These are phyloP conservation scores for Royoungia palumana DNA, from an alignment of 768 basidiomycete genomes.

Conservation along the genomic window DNA sequence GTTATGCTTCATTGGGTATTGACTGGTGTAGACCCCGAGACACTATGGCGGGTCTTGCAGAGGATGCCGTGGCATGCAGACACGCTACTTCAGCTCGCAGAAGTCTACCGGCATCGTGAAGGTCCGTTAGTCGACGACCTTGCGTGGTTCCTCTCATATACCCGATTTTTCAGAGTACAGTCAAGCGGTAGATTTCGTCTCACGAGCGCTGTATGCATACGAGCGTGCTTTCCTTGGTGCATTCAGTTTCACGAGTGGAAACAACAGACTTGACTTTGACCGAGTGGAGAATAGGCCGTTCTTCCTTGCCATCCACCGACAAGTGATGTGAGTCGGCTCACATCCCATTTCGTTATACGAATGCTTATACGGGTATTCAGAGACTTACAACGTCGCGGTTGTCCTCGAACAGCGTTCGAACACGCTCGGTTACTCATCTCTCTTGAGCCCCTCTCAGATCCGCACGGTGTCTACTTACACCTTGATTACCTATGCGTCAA, in stretches of 20 bases:
- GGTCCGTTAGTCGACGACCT: conserved; percentile 42
- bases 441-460: conserved; percentile 84
- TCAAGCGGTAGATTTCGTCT: conserved; percentile 83
- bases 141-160: background rate
- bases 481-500: conserved; percentile 86
- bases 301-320: conserved; percentile 83
- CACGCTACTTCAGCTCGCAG: conserved; percentile 49
- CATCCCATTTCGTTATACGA: background rate
- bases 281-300: conserved; percentile 90
- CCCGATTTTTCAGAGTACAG: conserved; percentile 59
- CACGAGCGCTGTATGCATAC: conserved; percentile 90
- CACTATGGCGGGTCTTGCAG: conserved; percentile 71
- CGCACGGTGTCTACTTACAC: conserved; percentile 80
- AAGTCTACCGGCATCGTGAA: conserved; percentile 65
- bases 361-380: conserved; percentile 36
- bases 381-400: conserved; percentile 85
- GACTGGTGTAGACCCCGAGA: conserved; percentile 61
- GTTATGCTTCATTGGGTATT: background rate
- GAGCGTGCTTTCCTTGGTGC: conserved; percentile 86
- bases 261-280: conserved; percentile 85
- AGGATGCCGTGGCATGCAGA: conserved; percentile 90
- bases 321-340: conserved; percentile 59
- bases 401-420: conserved; percentile 86
- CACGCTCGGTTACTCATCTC: conserved; percentile 83
- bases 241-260: conserved; percentile 80